Evolutionary conservation across 306 rosid genomes (phyloP), one percentile per base, ranked within the genome.

Genomic region (Chamaecrista fasciculata): DNA sequence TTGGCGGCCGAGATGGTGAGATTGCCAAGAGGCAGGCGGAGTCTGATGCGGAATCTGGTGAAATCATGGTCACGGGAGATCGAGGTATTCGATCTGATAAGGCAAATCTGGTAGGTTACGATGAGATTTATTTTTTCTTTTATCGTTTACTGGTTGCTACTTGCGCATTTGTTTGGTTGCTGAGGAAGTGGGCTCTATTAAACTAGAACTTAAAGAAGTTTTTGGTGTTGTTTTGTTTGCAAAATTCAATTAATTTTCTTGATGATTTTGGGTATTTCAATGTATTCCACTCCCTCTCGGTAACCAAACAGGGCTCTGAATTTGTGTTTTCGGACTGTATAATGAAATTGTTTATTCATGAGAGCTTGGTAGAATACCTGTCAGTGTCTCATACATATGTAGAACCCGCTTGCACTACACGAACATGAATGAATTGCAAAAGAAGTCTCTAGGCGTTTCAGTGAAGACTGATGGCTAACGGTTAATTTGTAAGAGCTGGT

Each of bases 401-500:
- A 84, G 86, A 79, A 87, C 83, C 92, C 80, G 97, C 85, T 90
- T 88, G 91, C 90, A 86, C 89, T 83, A 78, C 88, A 83, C 82
- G 81, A 87, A 77, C 87, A 79, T 79, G 89, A 88, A 76, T 90
- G 95, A 85, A 73, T 85, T 91, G 88, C 91, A 81, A 84, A 88
- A 86, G 97, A 93, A 79, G 96, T 90, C 91, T 83, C 85, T 89
- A 89, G 96, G 97, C 95, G 95, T 95, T 85, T 79, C 99, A 86
- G 69, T 84, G 96, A 84, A 89, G 97, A 85, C 91, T 84, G 84
- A 82, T 81, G 95, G 90, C 96, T 91, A 89, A 76, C 93, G 76
- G 80, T 91, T 91, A 76, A 89, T 95, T 91, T 87, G 99, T 91
- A 95, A 95, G 99, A 91, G 87, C 92, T 89, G 83, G 97, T 84